A percentile compares a stretch with the other conserved stretches of the same genome.
These are phyloP conservation scores for Arthrobotrys iridis DNA, from an alignment of 2,329 filamentous ascomycete genomes.

Conservation along the genomic window DNA sequence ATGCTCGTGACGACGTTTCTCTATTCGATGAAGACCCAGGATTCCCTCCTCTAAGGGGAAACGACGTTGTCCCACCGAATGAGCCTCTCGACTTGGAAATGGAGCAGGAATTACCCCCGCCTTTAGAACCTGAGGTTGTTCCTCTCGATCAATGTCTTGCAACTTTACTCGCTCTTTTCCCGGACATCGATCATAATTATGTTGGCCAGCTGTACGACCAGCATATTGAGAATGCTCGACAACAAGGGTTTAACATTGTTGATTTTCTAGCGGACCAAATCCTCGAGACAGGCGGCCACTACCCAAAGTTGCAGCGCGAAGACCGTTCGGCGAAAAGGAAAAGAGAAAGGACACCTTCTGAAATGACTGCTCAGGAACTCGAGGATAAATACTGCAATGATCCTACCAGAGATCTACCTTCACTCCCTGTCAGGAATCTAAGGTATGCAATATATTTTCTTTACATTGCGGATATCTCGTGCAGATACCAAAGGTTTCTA, in stretches of 20 bases:
- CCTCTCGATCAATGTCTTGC: conserved; percentile 59
- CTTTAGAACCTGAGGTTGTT: background rate
- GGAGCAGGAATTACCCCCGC: background rate
- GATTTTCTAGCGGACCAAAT: conserved; percentile 63
- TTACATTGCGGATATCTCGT: background rate
- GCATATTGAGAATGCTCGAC: conserved; percentile 26
- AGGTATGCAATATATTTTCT: conserved; percentile 18
- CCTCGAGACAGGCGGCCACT: conserved; percentile 61
- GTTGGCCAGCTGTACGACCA: conserved; percentile 61
- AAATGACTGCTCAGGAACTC: conserved; percentile 56
- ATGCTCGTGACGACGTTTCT: background rate
- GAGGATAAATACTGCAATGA: conserved; percentile 57
- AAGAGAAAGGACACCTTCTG: conserved; percentile 59
- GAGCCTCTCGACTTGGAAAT: conserved; percentile 23
- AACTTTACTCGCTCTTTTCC: conserved; percentile 64
- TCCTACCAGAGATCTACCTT: conserved; percentile 57
- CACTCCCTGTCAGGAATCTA: conserved; percentile 27
- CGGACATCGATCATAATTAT: conserved; percentile 64
- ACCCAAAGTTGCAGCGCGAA: conserved; percentile 64
- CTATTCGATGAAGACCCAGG: background rate
- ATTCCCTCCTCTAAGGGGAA: background rate
- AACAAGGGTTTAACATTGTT: conserved; percentile 58
- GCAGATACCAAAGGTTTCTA: no score
- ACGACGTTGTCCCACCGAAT: background rate
- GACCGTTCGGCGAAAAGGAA: conserved; percentile 61